Base-by-base conservation (phyloP, 169 alveolate species). In the Cryptosporidium sp. region DNA sequence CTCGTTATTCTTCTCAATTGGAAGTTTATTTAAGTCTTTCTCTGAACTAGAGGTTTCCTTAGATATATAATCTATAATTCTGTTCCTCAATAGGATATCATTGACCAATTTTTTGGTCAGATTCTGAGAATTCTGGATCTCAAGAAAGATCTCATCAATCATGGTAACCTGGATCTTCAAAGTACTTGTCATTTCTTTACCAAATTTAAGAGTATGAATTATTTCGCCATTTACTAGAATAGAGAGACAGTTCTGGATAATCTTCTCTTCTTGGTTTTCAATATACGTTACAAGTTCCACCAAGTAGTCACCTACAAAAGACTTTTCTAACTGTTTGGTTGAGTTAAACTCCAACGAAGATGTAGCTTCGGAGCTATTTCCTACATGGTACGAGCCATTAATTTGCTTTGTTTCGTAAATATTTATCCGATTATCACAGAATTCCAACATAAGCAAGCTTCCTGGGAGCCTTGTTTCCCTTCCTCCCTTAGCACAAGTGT, bases 211-310 rank as follows among this genome's bases (percentile, higher is more conserved):
- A 3, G 69, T 80, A 31, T 62, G 37, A 3, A 80, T 33, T 14
- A 80, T 41, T 65, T 80, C 89, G 0, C 89, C 89, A 80, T 80
- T 80, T 2, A 80, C 62, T 7, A 59, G 62, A 31, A 80, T 62
- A 8, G 73, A 80, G 16, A 80, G 26, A 65, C 89, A 80, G 29
- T 21, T 80, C n/a, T 62, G 45, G 33, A 43, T 37, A 9, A 31
- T 61, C 52, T 80, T 65, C 2, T 7, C 14, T 43, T 21, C 75
- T 33, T 29, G 18, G 4, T n/a, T 26, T 26, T 62, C 86, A 2
- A 43, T 59, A 37, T 55, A 73, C n/a, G 71, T 61, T 26, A 65
- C 68, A n/a, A 80, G 41, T 29, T 80, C 89, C 43, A 80, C 89
- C 21, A 80, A n/a, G 43, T 62, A 80, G 33, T 62, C 75, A 1